Base-by-base conservation (phyloP, 352 stramenopile genomes). In the Globisporangium lucens region DNA sequence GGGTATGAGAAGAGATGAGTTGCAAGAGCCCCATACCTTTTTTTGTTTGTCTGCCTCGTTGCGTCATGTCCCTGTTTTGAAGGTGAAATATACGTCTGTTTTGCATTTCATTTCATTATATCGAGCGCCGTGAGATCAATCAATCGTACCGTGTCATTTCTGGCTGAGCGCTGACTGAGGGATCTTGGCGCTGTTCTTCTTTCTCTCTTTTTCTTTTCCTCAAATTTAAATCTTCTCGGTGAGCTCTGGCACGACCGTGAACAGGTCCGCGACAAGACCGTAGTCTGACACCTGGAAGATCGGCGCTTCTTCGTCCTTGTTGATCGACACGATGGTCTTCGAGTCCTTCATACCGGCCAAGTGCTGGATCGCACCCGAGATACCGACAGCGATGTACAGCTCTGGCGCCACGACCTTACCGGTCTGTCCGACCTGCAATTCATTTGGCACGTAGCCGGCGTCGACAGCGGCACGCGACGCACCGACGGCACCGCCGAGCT, bases 251-350 rank as follows among this genome's bases (percentile, higher is more conserved):
- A 99, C 91, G 62, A 85, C 94, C 33, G 91, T 91, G 81, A 99
- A 99, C 53, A 99, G 87, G 82, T 99, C 98, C 47, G 81, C 96
- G n/a, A 99, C 94, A 22, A 99, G 82, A 36, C 97, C 98, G 80
- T 99, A 99, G 89, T 99, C 98, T 30, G 97, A 92, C 38, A 99
- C 97, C 75, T 98, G 90, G 84, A 99, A 99, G 78, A 99, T 99
- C 38, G 98, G 98, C 9, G 98, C 98, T 69, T 99, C 98, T 46
- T 97, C 89, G 87, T 99, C 98, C 82, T 99, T 99, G 82, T 99
- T 99, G 78, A 99, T 99, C 46, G 97, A 96, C 36, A 99, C 97
- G 75, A 99, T 99, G 10, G 93, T 98, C 85, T 99, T 99, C 72
- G 83, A 97, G 82, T 99, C 98, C 83, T 99, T 99, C 98, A 99